Conservation (phyloP, 495 filamentous ascomycete species). For the Aspergillus taichungensis region DNA sequence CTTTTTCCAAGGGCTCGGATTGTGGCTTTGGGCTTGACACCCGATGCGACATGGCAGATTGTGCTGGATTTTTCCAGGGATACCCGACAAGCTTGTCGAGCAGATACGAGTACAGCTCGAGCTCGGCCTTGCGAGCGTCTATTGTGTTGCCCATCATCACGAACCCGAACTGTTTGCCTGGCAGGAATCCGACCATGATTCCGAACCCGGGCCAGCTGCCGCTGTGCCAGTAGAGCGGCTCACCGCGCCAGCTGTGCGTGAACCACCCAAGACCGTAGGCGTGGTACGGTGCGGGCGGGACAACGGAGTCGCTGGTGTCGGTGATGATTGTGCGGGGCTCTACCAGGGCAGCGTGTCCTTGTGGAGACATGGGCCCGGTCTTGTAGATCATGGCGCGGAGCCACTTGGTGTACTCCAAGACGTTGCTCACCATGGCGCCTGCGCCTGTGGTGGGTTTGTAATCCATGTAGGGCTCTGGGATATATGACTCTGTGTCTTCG, state of each 20-base stretch:
- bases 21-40: no score
- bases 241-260: slow-evolving; percentile 32
- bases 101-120: slow-evolving; percentile 28
- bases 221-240: slow-evolving; percentile 31
- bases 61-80: no score
- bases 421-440: slow-evolving; percentile 41
- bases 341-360: slow-evolving; percentile 30
- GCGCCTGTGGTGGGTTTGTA: slow-evolving; percentile 34
- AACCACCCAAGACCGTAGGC: slow-evolving; percentile 41
- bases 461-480: slow-evolving; percentile 14
- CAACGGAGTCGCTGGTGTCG: slow-evolving; percentile 5
- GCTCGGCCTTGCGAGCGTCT: slow-evolving; percentile 18
- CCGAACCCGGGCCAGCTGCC: slow-evolving; percentile 40
- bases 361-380: slow-evolving; percentile 17
- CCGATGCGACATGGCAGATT: no score
- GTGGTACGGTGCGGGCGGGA: slow-evolving; percentile 7
- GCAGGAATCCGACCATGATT: slow-evolving; percentile 37
- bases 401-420: slow-evolving; percentile 46
- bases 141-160: slow-evolving; percentile 38
- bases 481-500: slow-evolving; percentile 1
- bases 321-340: slow-evolving; percentile 23
- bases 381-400: slow-evolving; percentile 27
- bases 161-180: slow-evolving; percentile 34
- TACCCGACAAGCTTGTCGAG: slow-evolving; percentile 29
- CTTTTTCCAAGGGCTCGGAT: no score